These are phyloP conservation scores for Hypholoma sublateritium DNA, from an alignment of 768 basidiomycete genomes.

Conservation along the genomic window DNA sequence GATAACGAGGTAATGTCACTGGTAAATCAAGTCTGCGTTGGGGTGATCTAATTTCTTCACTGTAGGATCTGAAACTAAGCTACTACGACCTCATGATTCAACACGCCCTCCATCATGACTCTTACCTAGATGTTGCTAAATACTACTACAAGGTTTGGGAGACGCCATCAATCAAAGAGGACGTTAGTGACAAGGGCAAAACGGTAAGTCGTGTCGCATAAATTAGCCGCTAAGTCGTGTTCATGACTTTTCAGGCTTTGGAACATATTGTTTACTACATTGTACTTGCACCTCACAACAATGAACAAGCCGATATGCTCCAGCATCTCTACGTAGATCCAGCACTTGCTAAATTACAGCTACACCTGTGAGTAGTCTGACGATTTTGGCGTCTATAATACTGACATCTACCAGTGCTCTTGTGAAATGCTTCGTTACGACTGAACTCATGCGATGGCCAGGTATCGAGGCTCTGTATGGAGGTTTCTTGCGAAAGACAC, in stretches of 20 bases:
- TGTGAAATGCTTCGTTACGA: constrained; percentile 90
- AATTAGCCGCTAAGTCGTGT: constrained; percentile 7
- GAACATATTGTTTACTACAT: constrained; percentile 96
- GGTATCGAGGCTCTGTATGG: constrained; percentile 90
- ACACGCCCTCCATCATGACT: constrained; percentile 79
- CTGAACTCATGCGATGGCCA: constrained; percentile 96
- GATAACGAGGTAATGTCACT: constrained; percentile 70
- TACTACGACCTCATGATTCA: constrained; percentile 98
- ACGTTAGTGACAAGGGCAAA: constrained; percentile 67
- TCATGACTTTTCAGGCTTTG: constrained; percentile 57
- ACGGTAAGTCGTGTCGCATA: constrained; percentile 43
- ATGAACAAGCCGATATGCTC: constrained; percentile 97
- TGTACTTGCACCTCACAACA: constrained; percentile 90
- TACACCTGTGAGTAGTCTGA: constrained; percentile 67
- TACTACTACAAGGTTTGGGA: constrained; percentile 98
- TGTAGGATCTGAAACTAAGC: constrained; percentile 90
- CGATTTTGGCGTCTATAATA: constrained; percentile 4
- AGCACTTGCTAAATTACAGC: constrained; percentile 74
- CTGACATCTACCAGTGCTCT: constrained; percentile 65
- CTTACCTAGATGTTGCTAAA: constrained; percentile 92
- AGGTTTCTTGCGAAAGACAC: constrained; percentile 73
- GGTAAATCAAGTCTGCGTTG: not conserved
- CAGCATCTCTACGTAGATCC: constrained; percentile 83
- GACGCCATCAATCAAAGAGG: constrained; percentile 90
- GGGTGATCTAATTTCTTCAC: constrained; percentile 2